phyloP scores from a whole-genome alignment of 129 eudicot species.

The Chrysanthemum lavandulifolium region DNA sequence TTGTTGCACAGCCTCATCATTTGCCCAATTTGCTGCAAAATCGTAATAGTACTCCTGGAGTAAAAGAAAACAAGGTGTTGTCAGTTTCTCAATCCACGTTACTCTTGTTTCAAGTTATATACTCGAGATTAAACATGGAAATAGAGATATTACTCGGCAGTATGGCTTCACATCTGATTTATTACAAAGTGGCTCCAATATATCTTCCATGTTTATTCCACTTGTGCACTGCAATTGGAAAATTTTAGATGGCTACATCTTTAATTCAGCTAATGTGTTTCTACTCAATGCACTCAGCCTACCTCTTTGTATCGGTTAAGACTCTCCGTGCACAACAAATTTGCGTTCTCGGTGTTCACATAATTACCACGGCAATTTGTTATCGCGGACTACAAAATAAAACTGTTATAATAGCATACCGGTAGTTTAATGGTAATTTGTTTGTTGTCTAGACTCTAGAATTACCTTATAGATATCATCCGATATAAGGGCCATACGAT shows the following conservation, averaged over 20 bases:
- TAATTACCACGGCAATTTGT: slow-evolving; percentile 32
- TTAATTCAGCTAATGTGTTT: neutral
- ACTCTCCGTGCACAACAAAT: slow-evolving; percentile 16
- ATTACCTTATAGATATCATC: slow-evolving; percentile 33
- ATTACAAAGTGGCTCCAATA: slow-evolving; percentile 38
- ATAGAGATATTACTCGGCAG: slow-evolving; percentile 26
- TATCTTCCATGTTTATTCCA: slow-evolving; percentile 27
- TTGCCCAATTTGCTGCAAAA: slow-evolving; percentile 32
- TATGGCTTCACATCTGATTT: slow-evolving; percentile 35
- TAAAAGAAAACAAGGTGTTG: neutral
- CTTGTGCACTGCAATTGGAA: slow-evolving; percentile 29
- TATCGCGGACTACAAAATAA: slow-evolving; percentile 22
- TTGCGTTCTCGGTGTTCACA: slow-evolving; percentile 7
- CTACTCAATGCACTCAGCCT: neutral
- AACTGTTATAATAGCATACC: neutral
- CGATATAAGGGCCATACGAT: slow-evolving; percentile 40
- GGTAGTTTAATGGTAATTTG: neutral
- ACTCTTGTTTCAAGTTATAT: neutral
- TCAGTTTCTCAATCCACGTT: neutral
- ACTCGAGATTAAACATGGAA: neutral
- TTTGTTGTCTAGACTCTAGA: neutral
- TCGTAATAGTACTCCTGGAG: slow-evolving; percentile 25
- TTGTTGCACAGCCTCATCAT: slow-evolving; percentile 32
- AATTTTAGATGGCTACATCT: neutral
- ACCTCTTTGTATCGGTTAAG: slow-evolving; percentile 35